A percentile compares a stretch with the other conserved stretches of the same genome.
Evolutionary conservation across 2,329 filamentous ascomycete species (phyloP).

Genomic region (Fusarium abutilonis): DNA sequence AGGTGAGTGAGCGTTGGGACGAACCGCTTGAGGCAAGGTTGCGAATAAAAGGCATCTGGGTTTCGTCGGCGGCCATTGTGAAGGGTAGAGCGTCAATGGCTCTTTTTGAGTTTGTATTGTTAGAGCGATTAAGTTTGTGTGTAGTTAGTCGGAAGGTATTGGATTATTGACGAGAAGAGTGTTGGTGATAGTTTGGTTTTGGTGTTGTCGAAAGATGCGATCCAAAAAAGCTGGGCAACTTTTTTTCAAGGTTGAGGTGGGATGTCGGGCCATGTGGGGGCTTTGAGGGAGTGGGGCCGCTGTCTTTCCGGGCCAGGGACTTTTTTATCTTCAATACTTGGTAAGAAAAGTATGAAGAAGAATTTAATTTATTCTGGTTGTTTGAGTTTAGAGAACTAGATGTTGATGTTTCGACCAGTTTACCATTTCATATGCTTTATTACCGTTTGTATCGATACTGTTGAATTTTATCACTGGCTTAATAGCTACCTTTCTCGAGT

Average conservation of each 20-base stretch:
- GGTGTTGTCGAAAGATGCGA: slow-evolving; percentile 34
- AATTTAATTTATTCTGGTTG: too few species aligned
- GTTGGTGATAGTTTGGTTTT: slow-evolving; percentile 11
- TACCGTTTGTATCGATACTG: too few species aligned
- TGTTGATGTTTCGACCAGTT: too few species aligned
- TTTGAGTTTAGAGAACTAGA: too few species aligned
- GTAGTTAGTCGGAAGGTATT: neutral
- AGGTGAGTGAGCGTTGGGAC: slow-evolving; percentile 45
- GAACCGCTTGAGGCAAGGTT: slow-evolving; percentile 85
- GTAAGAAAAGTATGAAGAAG: too few species aligned
- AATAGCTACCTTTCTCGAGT: too few species aligned
- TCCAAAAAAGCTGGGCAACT: slow-evolving; percentile 29
- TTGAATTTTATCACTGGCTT: too few species aligned
- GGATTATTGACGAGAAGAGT: neutral
- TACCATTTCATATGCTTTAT: too few species aligned
- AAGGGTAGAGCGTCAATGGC: slow-evolving; percentile 25
- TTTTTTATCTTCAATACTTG: neutral
- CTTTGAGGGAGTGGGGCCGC: slow-evolving; percentile 32
- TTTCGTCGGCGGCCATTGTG: slow-evolving; percentile 49
- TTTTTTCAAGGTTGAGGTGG: slow-evolving; percentile 43
- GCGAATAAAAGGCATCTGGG: slow-evolving; percentile 78
- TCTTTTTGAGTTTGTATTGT: accelerated
- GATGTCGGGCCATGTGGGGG: slow-evolving; percentile 39
- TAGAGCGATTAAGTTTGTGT: neutral
- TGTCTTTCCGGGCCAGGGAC: slow-evolving; percentile 3